Evolutionary conservation across 2,329 filamentous ascomycete genomes (phyloP), one percentile per base, ranked within the genome.

Genomic region (Exophiala calicioides): DNA sequence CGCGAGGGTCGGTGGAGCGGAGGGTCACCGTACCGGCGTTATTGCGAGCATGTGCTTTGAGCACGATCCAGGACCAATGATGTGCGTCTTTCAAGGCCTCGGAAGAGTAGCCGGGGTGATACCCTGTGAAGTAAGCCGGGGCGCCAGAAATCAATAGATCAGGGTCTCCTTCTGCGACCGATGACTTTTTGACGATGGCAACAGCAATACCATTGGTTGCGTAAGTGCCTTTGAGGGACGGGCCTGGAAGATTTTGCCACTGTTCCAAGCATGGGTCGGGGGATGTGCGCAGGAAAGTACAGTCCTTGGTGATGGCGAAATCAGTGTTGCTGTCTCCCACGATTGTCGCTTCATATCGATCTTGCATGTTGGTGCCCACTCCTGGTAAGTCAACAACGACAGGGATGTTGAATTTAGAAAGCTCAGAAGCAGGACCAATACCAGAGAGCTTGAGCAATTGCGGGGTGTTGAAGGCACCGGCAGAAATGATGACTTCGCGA

Each of bases 11-110:
- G 0, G 76, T 66, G 0, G 79, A 82, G 12, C 70, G 70, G 4
- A 89, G 75, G 3, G 65, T 74, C 3, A 89, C 83, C 1, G 74
- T 77, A 6, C 85, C 85, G 4, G 76, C 77, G 1, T 64, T 65
- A 62, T 87, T 86, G 41, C 79, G 76, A 0, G 82, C 76, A 58
- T 84, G 82, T 0, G 78, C 75, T 64, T 85, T 84, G 42, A 88
- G 70, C 3, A 77, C 73, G 8, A 66, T 62, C 71, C 71, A 75
- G 10, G 65, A 63, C 65, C 68, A 75, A 47, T 70, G 68, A 37
- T 68, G 67, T 3, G 65, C 63, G 26, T 69, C 69, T 2, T 67
- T 67, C 36, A 74, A 68, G 1, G 64, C 61, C 2, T 68, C 59
- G 1, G 73, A 69, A 51, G 59, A 65, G 55, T 76, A 82, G 15